Base-by-base conservation (phyloP, 2,329 filamentous ascomycete genomes). In the Fusarium udum region DNA sequence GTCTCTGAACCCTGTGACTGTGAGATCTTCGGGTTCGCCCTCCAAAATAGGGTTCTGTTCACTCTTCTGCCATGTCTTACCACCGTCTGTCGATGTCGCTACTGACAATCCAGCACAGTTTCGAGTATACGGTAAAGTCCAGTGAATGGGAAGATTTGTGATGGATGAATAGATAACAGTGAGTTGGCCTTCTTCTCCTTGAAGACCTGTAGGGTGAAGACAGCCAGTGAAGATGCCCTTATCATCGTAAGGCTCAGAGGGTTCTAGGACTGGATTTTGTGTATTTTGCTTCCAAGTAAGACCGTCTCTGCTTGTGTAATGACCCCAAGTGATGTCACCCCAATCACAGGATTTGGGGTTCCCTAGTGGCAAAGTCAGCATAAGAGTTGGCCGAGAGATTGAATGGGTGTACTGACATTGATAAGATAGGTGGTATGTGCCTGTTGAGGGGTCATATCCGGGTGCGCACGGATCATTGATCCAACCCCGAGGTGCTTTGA, bases 221-320 rank as follows among this genome's bases (percentile, higher is more conserved):
- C 85, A 86, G 7, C 87, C 87, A 9, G 84, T 86, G 76, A 89
- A 89, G 37, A 88, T 85, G 2, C 87, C 87, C 18, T 87, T 80
- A 4, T 84, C 81, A 64, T 89, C 85, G 73, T 88, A 88, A 13
- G 80, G 78, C 45, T 80, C 81, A 79, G 61, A 73, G 0, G 83
- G 83, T 20, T 80, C 80, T 28, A 64, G 80, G 72, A 70, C 83
- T 52, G 64, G 85, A 75, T 60, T 61, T 11, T 64, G 48, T 40
- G 83, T 78, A 31, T 79, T 80, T 39, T 83, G 80, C 69, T 84
- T 72, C 87, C 87, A 88, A 20, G 82, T 84, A 22, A 84, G 76
- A 6, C 75, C 73, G 32, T 81, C 78, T 31, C 48, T 67, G 61
- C 85, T 88, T 6, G 83, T 86, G 10, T 87, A 86, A 71, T 88